Conservation (phyloP, 805 yeast genomes). For the Suhomyces emberorum region DNA sequence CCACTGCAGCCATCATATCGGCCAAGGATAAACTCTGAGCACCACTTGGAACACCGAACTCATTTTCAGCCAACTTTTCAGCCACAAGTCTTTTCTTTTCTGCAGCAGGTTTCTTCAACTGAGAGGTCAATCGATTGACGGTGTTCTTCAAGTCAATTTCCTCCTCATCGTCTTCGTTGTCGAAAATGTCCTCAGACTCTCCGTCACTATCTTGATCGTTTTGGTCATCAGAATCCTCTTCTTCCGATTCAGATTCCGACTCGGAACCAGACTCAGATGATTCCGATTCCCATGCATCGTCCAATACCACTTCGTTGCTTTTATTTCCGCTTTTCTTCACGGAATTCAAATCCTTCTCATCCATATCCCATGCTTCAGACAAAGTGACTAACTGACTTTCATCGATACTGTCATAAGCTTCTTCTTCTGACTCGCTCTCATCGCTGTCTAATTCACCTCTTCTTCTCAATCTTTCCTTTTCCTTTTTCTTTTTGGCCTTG, state of each 20-base stretch:
- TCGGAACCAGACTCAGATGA: constrained; percentile 19
- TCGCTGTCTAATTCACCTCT: constrained; percentile 19
- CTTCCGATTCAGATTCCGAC: constrained; percentile 21
- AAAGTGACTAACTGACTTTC: constrained; percentile 71
- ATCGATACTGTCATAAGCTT: constrained; percentile 70
- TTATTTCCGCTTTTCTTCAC: constrained; percentile 7
- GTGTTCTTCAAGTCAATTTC: constrained; percentile 53
- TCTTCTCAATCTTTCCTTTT: constrained; percentile 24
- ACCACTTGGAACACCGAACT: constrained; percentile 64
- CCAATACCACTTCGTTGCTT: constrained; percentile 24
- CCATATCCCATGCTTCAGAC: constrained; percentile 88
- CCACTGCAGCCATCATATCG: constrained; percentile 73
- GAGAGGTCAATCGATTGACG: constrained; percentile 37
- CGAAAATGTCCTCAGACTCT: constrained; percentile 24
- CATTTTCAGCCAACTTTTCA: constrained; percentile 62
- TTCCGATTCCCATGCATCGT: constrained; percentile 29
- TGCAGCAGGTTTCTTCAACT: constrained; percentile 30
- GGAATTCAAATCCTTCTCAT: constrained; percentile 47
- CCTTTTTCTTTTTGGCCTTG: constrained; percentile 36
- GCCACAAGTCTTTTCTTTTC: constrained; percentile 49
- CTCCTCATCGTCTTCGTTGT: constrained; percentile 32
- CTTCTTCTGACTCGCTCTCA: constrained; percentile 32
- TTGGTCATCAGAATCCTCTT: constrained; percentile 25
- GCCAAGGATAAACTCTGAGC: constrained; percentile 49
- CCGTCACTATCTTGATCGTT: constrained; percentile 24